Conservation (phyloP, 192 early-diverging fungal species). For the Entrophospora sp. region DNA sequence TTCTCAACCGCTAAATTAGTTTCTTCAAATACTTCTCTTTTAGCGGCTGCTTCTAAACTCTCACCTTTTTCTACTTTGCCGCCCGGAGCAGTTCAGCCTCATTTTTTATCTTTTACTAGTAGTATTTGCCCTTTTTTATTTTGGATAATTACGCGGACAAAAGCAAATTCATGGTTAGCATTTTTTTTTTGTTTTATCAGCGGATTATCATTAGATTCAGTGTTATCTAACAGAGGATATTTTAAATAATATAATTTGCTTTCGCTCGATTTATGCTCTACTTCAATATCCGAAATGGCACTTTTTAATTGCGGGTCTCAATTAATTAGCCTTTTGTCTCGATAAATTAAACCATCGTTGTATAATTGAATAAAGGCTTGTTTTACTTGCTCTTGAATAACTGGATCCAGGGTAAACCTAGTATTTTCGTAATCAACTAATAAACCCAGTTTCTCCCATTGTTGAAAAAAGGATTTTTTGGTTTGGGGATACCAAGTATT, state of each 20-base stretch:
- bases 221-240: not conserved
- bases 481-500: constrained; percentile 9
- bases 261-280: constrained; percentile 18
- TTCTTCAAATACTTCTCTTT: constrained; percentile 13
- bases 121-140: constrained; percentile 13
- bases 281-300: constrained; percentile 93
- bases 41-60: not conserved
- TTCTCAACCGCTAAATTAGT: constrained; percentile 7
- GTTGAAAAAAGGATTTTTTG: not conserved
- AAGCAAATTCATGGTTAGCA: no score
- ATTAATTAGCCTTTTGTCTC: constrained; percentile 87
- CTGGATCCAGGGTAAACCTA: constrained; percentile 88
- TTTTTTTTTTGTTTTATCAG: no score
- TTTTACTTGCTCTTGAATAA: constrained; percentile 61
- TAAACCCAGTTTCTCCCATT: constrained; percentile 49
- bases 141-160: not conserved
- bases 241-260: constrained; percentile 14
- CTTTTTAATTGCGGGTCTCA: constrained; percentile 94
- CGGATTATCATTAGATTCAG: no score
- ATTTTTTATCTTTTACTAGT: constrained; percentile 15
- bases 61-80: not conserved
- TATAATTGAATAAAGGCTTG: constrained; percentile 86
- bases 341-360: constrained; percentile 83
- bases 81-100: constrained; percentile 1
- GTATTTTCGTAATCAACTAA: constrained; percentile 82